Conservation (phyloP, 1,284 basidiomycete genomes). For the Cyathus olla region DNA sequence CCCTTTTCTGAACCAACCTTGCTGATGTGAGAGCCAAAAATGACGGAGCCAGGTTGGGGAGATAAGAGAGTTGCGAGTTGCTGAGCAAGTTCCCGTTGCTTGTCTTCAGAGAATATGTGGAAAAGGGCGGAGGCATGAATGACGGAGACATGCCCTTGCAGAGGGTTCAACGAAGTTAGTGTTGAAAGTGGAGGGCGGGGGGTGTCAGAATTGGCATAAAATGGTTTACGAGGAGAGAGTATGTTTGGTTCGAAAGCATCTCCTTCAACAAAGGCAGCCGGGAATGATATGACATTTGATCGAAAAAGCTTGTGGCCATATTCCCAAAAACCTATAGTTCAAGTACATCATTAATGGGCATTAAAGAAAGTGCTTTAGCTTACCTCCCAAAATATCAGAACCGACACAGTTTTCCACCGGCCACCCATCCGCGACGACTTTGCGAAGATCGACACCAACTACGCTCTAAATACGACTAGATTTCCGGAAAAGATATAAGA, state of each 20-base stretch:
- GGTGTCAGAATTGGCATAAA: slow-evolving; percentile 26
- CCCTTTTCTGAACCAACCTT: slow-evolving; percentile 40
- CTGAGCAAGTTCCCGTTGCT: slow-evolving; percentile 53
- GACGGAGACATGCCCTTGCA: slow-evolving; percentile 56
- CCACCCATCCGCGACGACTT: slow-evolving; percentile 51
- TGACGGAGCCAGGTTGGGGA: slow-evolving; percentile 40
- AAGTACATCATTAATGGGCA: slow-evolving; percentile 8
- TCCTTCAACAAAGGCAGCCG: slow-evolving; percentile 57
- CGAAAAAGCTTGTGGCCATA: slow-evolving; percentile 50
- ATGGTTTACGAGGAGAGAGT: slow-evolving; percentile 40
- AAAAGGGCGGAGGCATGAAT: slow-evolving; percentile 63
- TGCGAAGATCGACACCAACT: slow-evolving; percentile 59
- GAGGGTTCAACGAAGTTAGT: slow-evolving; percentile 53
- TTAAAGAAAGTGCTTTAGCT: slow-evolving; percentile 1
- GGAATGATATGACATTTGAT: slow-evolving; percentile 50
- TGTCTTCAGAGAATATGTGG: slow-evolving; percentile 59
- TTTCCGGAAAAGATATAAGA: neutral
- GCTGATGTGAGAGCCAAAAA: slow-evolving; percentile 44
- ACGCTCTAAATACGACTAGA: neutral
- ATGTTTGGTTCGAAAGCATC: slow-evolving; percentile 53
- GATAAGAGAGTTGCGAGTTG: slow-evolving; percentile 51
- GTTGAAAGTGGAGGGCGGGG: slow-evolving; percentile 40
- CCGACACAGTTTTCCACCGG: slow-evolving; percentile 40
- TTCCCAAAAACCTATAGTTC: slow-evolving; percentile 46
- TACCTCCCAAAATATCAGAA: slow-evolving; percentile 30